Base-by-base conservation (phyloP, 768 basidiomycete genomes). In the Termitomyces sp. region DNA sequence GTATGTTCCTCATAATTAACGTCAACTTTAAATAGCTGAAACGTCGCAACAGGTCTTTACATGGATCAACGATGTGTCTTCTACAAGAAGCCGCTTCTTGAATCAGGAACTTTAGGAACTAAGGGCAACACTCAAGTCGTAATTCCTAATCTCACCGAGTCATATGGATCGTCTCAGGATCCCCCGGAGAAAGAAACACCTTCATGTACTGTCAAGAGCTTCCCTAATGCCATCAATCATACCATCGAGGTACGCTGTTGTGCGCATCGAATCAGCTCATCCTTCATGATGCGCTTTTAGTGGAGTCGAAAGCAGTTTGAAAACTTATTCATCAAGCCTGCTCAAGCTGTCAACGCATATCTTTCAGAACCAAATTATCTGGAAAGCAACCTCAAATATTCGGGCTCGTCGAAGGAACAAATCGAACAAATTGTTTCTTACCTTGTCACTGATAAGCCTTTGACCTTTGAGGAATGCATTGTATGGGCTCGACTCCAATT, bases 11-110 rank as follows among this genome's bases (percentile, higher is more conserved):
- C 3, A 16, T 5, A 5, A 56, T n/a, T 43, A 23, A 47, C 11
- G 13, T 27, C 10, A 23, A 13, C 20, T 38, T 27, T 16, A 23
- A 25, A 43, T 56, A 46, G 60, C 18, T 40, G 46, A n/a, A 16
- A 50, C 42, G 40, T 32, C 7, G 18, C 39, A n/a, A 13, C 56
- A 94, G 93, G 94, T 63, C 79, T 91, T 52, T 98, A 99, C 74
- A 98, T 99, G 96, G 97, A 99, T 67, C 89, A 94, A 64, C 89
- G 97, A 52, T 98, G 97, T 65, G 89, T 99, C 36, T 91, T 98
- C 76, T 98, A 91, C 73, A 81, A 87, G 68, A 99, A 98, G 67
- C 93, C 97, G 31, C 77, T 99, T 18, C 81, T 99, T 40, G 97
- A 99, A 64, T 98, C 97, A 13, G 97, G 97, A 9, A 99, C 97